phyloP scores from a whole-genome alignment of 495 filamentous ascomycete species.

The Xylaria bambusicola region DNA sequence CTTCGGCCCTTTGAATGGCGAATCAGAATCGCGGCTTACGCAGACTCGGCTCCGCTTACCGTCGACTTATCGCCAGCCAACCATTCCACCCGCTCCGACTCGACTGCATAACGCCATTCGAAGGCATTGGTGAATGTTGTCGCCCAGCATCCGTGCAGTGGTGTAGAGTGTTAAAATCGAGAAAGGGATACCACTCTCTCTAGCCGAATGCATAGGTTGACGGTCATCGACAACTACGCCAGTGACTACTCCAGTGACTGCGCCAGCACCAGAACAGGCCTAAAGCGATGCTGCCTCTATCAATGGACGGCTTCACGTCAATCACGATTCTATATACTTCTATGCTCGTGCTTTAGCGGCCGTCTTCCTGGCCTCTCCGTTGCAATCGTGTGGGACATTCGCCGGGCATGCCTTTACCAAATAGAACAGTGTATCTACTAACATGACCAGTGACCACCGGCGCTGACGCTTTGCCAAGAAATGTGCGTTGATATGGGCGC shows the following conservation, averaged over 20 bases:
- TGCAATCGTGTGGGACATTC: too few relatives aligned
- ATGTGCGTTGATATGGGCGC: not conserved
- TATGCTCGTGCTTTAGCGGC: not conserved
- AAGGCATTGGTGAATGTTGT: constrained; percentile 3
- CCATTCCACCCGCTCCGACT: constrained; percentile 4
- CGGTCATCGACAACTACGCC: not conserved
- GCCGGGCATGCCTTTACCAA: too few relatives aligned
- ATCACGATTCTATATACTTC: not conserved
- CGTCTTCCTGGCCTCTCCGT: not conserved
- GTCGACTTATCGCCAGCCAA: constrained; percentile 5
- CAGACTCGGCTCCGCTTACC: constrained; percentile 17
- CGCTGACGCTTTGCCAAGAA: not conserved
- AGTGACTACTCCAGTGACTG: not conserved
- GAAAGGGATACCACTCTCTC: not conserved
- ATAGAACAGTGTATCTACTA: too few relatives aligned
- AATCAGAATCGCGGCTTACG: constrained; percentile 5
- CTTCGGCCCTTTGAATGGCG: not conserved
- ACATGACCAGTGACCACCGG: too few relatives aligned
- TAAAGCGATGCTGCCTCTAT: not conserved
- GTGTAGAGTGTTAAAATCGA: not conserved
- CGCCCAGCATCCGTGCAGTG: constrained; percentile 13
- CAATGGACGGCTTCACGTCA: not conserved
- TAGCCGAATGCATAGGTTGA: constrained; percentile 5
- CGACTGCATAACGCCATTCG: constrained; percentile 1
- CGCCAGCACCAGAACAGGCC: not conserved